Conservation (phyloP, 2,329 filamentous ascomycete genomes). For the Cladosporium sp. region DNA sequence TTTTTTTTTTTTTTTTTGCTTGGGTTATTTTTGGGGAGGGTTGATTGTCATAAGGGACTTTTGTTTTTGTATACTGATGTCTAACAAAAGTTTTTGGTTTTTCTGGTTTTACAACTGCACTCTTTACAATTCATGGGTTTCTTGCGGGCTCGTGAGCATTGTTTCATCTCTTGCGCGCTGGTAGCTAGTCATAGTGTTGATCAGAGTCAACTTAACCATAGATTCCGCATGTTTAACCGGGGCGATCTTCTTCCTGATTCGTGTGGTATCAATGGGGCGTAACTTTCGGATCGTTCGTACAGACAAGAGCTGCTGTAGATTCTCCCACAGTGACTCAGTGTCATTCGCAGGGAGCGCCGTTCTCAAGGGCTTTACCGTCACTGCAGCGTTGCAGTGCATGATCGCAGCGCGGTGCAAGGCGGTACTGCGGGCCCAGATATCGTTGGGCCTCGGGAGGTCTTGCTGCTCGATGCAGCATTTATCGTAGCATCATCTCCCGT, state of each 20-base stretch:
- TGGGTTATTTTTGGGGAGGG: not conserved
- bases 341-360: not conserved
- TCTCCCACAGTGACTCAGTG: not conserved
- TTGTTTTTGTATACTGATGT: not conserved
- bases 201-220: not conserved
- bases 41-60: not conserved
- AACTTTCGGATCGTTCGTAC: not conserved
- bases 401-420: not conserved
- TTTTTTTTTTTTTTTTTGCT: too few relatives aligned
- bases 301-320: not conserved
- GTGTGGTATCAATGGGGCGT: not conserved
- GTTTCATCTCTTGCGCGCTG: not conserved
- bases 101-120: not conserved
- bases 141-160: not conserved
- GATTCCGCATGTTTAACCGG: not conserved
- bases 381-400: not conserved
- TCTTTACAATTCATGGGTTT: not conserved
- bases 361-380: not conserved
- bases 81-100: constrained; percentile 2
- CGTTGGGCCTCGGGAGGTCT: not conserved
- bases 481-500: not conserved
- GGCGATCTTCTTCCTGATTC: not conserved
- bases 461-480: not conserved
- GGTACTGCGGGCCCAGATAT: not conserved
- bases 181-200: not conserved